Conservation (phyloP, 2,329 filamentous ascomycete species). For the Ophiostoma sp. region DNA sequence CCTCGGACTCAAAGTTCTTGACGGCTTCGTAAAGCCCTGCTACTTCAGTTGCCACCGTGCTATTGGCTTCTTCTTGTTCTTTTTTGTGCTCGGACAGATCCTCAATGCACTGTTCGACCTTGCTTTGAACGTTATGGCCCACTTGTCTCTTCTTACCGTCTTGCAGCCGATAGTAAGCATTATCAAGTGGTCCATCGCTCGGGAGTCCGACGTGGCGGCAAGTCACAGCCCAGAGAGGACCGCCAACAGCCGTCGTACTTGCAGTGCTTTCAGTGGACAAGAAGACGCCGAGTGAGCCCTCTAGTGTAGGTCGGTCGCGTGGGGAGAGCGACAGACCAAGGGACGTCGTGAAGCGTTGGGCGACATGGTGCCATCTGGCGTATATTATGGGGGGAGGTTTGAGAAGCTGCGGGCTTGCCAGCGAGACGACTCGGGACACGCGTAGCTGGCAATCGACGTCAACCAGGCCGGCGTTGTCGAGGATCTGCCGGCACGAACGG, state of each 20-base stretch:
- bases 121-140: too few species aligned
- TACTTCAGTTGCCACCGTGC: too few species aligned
- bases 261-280: background rate
- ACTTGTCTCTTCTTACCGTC: too few species aligned
- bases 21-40: too few species aligned
- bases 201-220: background rate
- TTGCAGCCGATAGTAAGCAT: too few species aligned
- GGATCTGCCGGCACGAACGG: background rate
- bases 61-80: background rate
- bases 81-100: background rate
- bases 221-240: background rate
- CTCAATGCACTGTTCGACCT: background rate
- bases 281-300: background rate
- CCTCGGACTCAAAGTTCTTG: background rate
- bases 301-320: background rate
- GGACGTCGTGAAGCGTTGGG: too few species aligned
- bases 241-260: too few species aligned
- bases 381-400: too few species aligned
- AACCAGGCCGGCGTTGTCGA: background rate
- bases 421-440: background rate
- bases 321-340: background rate
- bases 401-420: background rate
- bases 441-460: slow-evolving; percentile 1
- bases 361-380: too few species aligned
- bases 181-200: background rate